phyloP scores from a whole-genome alignment of 306 rosid genomes.

The Calophaca sinica region DNA sequence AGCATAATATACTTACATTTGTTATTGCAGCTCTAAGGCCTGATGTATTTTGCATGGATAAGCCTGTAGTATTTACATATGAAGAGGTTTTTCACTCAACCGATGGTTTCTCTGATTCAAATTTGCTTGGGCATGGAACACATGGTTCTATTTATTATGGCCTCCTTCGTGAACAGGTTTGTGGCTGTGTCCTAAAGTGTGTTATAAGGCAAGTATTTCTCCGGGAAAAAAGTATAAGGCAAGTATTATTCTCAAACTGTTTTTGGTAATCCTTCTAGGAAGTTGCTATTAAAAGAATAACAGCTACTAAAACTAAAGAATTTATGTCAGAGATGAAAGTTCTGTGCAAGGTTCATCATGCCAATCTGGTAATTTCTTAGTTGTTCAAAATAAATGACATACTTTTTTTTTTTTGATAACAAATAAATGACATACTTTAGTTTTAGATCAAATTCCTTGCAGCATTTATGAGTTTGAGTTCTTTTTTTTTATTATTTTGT shows the following conservation, averaged over 20 bases:
- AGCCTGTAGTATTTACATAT: slow-evolving; percentile 77
- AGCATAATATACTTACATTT: slow-evolving; percentile 28
- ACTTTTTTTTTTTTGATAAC: too few relatives aligned
- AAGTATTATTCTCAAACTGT: slow-evolving; percentile 20
- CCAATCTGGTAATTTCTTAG: slow-evolving; percentile 24
- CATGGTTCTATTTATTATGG: slow-evolving; percentile 87
- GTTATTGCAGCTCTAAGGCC: slow-evolving; percentile 71
- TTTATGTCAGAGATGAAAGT: slow-evolving; percentile 89
- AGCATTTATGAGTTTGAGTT: slow-evolving; percentile 52
- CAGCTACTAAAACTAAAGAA: slow-evolving; percentile 84
- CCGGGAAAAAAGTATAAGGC: neutral
- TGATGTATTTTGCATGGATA: slow-evolving; percentile 77
- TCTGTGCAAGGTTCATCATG: slow-evolving; percentile 77
- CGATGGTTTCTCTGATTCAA: slow-evolving; percentile 83
- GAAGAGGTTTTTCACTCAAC: slow-evolving; percentile 80
- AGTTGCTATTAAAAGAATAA: slow-evolving; percentile 94
- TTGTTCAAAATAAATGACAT: too few relatives aligned
- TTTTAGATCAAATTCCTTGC: slow-evolving; percentile 45
- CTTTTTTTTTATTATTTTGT: slow-evolving; percentile 52
- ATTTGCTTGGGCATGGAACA: slow-evolving; percentile 82
- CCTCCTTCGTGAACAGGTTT: slow-evolving; percentile 79
- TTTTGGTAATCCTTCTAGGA: slow-evolving; percentile 58
- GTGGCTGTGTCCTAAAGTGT: slow-evolving; percentile 34
- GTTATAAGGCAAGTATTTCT: neutral
- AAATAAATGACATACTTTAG: slow-evolving; percentile 25